Percentiles rank a stretch among this genome's conserved stretches.
Evolutionary conservation across 2,329 filamentous ascomycete genomes (phyloP).

Genomic region (Acrocalymma vagum): DNA sequence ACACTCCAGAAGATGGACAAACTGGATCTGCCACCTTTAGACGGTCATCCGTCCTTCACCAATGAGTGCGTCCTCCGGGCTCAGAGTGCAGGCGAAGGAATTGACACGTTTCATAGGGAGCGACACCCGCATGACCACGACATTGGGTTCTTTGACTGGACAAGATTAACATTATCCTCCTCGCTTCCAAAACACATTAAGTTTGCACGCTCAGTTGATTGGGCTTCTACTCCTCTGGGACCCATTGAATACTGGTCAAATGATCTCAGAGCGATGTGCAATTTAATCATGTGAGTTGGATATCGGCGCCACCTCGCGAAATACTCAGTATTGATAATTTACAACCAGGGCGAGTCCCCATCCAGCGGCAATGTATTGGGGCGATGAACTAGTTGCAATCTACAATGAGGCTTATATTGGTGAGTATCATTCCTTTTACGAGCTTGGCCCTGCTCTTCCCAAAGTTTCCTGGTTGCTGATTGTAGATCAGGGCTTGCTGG

Average conservation of each 20-base stretch:
- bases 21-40: constrained; percentile 27
- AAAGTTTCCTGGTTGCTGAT: constrained; percentile 4
- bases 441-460: neutral
- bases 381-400: constrained; percentile 71
- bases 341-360: constrained; percentile 46
- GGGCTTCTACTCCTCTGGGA: constrained; percentile 76
- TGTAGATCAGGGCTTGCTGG: constrained; percentile 65
- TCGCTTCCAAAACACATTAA: constrained; percentile 74
- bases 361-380: constrained; percentile 82
- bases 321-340: constrained; percentile 7
- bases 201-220: constrained; percentile 76
- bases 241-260: constrained; percentile 77
- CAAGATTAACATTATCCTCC: constrained; percentile 70
- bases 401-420: constrained; percentile 75
- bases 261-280: constrained; percentile 80
- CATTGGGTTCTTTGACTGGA: constrained; percentile 80
- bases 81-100: constrained; percentile 47
- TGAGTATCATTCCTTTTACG: constrained; percentile 13
- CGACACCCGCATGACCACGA: constrained; percentile 38
- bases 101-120: constrained; percentile 49
- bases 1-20: constrained; percentile 19
- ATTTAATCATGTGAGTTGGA: constrained; percentile 72
- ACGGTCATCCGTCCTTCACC: constrained; percentile 37
- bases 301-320: neutral
- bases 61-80: constrained; percentile 53